Base-by-base conservation (phyloP, 1,139 yeast species). In the Ogataea hybrid region DNA sequence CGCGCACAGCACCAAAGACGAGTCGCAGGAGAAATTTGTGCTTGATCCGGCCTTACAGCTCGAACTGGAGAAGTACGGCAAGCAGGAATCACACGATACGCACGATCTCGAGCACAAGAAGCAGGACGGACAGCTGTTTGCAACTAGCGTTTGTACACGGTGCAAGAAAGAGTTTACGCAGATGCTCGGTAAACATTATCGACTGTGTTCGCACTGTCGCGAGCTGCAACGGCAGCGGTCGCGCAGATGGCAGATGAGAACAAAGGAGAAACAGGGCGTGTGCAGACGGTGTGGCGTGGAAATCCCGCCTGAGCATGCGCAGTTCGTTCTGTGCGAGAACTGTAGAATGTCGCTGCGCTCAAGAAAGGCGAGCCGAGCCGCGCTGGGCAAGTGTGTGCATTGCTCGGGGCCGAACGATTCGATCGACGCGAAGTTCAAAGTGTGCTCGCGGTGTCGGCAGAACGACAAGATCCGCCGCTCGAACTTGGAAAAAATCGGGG, bases 371-470 rank as follows among this genome's bases (percentile, higher is more conserved):
- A 70, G 68, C 46, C 63, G 87, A 30, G 82, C 79, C 6, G 78
- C 79, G 10, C 75, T 72, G 51, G 86, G 87, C 0, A 73, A 73
- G 52, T 81, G 87, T 62, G 83, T 80, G 7, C 86, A 81, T 55
- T 81, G 87, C 51, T 69, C 80, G 2, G 84, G 84, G 1, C 80
- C 82, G 3, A 67, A 79, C 37, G 79, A 77, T 46, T 61, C 61
- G 36, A 41, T 42, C n/a, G 61, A 47, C 37, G 68, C 71, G 5
- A 67, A 66, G 41, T 80, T 66, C 58, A 79, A 79, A 55, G 86
- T 81, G 9, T 81, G 87, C 55, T 68, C 70, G 46, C 65, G 84
- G 50, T 81, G 87, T 58, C 68, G 86, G 45, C 76, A 71, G 41
- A 79, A 77, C 51, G 86, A 80, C 54, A 77, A 75, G 54, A 64